phyloP scores from a whole-genome alignment of 1,284 basidiomycete genomes.

The Ganoderma multipileum region DNA sequence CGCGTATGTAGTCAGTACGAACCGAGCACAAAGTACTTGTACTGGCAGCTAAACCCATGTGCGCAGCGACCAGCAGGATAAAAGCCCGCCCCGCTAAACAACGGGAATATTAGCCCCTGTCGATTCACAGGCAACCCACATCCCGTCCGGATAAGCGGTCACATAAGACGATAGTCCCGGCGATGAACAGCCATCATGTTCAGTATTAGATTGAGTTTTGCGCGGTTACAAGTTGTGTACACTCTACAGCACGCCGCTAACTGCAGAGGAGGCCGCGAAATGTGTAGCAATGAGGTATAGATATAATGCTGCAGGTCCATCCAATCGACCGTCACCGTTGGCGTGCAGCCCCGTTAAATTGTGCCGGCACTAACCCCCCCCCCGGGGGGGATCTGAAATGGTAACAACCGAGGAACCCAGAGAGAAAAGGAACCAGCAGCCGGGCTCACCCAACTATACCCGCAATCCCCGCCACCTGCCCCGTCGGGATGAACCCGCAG shows the following conservation, averaged over 20 bases:
- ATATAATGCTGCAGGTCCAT: background rate
- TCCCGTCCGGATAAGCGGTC: no score
- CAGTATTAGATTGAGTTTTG: background rate
- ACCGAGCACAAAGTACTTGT: no score
- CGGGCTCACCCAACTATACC: conserved; percentile 12
- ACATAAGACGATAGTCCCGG: no score
- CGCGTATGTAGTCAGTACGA: no score
- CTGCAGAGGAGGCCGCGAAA: background rate
- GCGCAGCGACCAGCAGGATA: no score
- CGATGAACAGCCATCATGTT: background rate
- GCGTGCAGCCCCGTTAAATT: background rate
- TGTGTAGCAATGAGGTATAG: conserved; percentile 2
- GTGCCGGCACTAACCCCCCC: background rate
- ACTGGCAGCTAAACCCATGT: no score
- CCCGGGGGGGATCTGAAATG: background rate
- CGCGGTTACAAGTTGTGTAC: background rate
- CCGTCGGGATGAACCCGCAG: conserved; percentile 73
- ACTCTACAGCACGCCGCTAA: background rate
- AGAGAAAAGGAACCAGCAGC: no score
- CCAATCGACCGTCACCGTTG: background rate
- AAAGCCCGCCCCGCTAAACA: no score
- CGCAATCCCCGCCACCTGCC: conserved; percentile 16
- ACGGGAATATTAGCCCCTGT: no score
- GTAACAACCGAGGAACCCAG: background rate
- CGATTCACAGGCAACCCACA: no score